Conservation (phyloP, 257 asterid species). For the Solanum okadae region DNA sequence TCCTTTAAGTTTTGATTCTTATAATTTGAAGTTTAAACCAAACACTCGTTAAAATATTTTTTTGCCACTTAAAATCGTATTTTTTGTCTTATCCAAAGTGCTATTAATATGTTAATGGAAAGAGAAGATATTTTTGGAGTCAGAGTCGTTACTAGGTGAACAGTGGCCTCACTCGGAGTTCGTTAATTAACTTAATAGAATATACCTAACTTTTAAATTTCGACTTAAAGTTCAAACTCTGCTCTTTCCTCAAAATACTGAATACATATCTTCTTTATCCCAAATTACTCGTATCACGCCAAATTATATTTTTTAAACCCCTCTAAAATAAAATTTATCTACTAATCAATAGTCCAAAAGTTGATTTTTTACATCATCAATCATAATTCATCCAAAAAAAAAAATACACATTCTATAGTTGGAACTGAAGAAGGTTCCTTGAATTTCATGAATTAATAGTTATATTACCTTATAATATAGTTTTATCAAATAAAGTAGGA, state of each 20-base stretch:
- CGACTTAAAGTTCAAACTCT: background rate
- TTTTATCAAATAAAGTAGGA: background rate
- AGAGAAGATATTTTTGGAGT: background rate
- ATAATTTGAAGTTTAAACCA: background rate
- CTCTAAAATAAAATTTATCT: background rate
- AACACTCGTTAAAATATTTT: background rate
- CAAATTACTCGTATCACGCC: rapidly evolving
- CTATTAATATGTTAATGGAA: background rate
- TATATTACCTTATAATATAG: background rate
- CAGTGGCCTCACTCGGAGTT: background rate
- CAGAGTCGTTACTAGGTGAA: background rate
- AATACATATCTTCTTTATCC: background rate
- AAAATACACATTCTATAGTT: background rate
- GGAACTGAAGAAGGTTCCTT: background rate
- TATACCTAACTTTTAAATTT: background rate
- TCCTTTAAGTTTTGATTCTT: background rate
- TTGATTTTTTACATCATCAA: background rate
- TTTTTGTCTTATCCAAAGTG: background rate
- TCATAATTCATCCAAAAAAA: background rate
- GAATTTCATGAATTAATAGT: background rate
- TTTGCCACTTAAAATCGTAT: background rate
- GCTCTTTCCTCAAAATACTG: background rate
- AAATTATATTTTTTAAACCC: background rate
- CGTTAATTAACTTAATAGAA: background rate
- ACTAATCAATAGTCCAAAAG: background rate